Evolutionary conservation across 768 basidiomycete genomes (phyloP).

Genomic region (Xanthoconium stramineum): DNA sequence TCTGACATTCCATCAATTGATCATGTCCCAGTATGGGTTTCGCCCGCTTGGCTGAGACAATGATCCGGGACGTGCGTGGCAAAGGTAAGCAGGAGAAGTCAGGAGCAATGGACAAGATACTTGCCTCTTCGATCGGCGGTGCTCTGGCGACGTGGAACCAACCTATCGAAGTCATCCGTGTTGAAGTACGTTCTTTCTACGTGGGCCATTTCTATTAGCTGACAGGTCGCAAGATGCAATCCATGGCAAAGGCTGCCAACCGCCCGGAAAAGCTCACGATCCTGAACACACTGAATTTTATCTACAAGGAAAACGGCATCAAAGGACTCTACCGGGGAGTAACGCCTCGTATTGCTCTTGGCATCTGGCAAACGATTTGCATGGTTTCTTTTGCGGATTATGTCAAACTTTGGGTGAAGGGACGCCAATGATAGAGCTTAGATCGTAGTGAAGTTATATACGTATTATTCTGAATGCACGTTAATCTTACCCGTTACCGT

Average conservation of each 20-base stretch:
- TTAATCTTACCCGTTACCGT: slow-evolving; percentile 13
- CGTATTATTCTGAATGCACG: slow-evolving; percentile 10
- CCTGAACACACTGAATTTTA: slow-evolving; percentile 85
- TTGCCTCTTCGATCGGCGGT: slow-evolving; percentile 86
- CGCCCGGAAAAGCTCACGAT: slow-evolving; percentile 92
- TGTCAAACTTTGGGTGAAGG: slow-evolving; percentile 82
- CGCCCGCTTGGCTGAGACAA: slow-evolving; percentile 83
- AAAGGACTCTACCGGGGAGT: slow-evolving; percentile 97
- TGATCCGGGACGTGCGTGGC: slow-evolving; percentile 75
- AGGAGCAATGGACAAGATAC: slow-evolving; percentile 79
- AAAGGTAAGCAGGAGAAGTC: slow-evolving; percentile 74
- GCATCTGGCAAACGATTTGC: slow-evolving; percentile 97
- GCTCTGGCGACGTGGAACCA: slow-evolving; percentile 99
- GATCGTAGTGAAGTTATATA: slow-evolving; percentile 25
- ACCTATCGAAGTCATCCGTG: slow-evolving; percentile 95
- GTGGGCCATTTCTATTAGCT: neutral
- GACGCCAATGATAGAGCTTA: slow-evolving; percentile 22
- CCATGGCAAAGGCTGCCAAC: slow-evolving; percentile 85
- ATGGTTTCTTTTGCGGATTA: slow-evolving; percentile 99
- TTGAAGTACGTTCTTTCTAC: slow-evolving; percentile 58
- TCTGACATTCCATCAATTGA: slow-evolving; percentile 1
- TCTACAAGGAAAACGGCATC: slow-evolving; percentile 95
- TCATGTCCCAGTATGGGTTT: slow-evolving; percentile 78
- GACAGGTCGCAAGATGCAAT: slow-evolving; percentile 79
- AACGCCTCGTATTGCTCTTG: slow-evolving; percentile 92